A percentile compares a stretch with the other conserved stretches of the same genome.
Conservation (phyloP, 2,329 filamentous ascomycete species). For the Acarospora socialis region DNA sequence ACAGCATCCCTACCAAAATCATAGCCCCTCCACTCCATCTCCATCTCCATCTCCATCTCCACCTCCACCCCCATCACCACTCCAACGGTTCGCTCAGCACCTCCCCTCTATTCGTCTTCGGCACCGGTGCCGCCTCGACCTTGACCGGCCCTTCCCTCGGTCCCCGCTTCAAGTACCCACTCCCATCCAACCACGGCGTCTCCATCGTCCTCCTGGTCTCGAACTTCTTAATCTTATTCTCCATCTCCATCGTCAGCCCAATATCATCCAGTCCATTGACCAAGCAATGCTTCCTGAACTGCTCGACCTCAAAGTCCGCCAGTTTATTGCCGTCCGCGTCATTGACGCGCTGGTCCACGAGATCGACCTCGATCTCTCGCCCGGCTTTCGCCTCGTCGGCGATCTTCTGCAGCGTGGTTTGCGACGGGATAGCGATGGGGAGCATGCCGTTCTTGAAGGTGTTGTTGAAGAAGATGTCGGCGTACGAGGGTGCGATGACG, state of each 20-base stretch:
- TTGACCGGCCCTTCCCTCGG: constrained; percentile 43
- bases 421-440: constrained; percentile 60
- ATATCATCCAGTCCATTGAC: constrained; percentile 93
- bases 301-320: constrained; percentile 72
- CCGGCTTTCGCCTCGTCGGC: constrained; percentile 65
- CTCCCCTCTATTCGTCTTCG: constrained; percentile 79
- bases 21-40: no score
- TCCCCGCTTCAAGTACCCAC: constrained; percentile 54
- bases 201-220: constrained; percentile 62
- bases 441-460: constrained; percentile 99
- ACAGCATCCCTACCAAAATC: no score
- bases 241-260: constrained; percentile 81
- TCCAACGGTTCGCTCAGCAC: constrained; percentile 74
- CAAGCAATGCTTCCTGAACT: constrained; percentile 88
- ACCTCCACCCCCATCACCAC: constrained; percentile 48
- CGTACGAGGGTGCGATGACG: constrained; percentile 76
- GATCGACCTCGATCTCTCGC: constrained; percentile 75
- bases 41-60: no score
- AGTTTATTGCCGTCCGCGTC: constrained; percentile 59
- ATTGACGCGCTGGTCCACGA: constrained; percentile 71
- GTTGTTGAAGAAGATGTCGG: constrained; percentile 98
- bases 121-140: constrained; percentile 54
- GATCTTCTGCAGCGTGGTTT: constrained; percentile 52
- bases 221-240: constrained; percentile 73
- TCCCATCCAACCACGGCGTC: constrained; percentile 86